phyloP scores from a whole-genome alignment of 495 filamentous ascomycete genomes.

The Elasticomyces elasticus region DNA sequence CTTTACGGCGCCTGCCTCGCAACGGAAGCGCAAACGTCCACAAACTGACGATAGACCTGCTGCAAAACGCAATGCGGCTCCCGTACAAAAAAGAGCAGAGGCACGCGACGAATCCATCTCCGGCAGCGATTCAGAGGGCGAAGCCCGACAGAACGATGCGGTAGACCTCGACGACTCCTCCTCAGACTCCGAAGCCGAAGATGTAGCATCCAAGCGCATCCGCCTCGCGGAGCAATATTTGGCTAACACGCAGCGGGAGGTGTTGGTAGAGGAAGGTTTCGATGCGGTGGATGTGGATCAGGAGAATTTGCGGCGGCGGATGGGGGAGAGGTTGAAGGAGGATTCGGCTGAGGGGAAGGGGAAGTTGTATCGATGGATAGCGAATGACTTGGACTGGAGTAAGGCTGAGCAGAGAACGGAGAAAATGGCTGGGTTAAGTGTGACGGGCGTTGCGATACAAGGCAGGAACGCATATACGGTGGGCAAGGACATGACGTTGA shows the following conservation, averaged over 20 bases:
- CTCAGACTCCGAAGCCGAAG: constrained; percentile 60
- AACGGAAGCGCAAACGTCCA: constrained; percentile 34
- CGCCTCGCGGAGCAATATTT: constrained; percentile 89
- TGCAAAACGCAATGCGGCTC: constrained; percentile 15
- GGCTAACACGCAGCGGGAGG: constrained; percentile 76
- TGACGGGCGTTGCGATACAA: constrained; percentile 69
- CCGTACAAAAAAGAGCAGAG: constrained; percentile 14
- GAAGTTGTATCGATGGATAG: constrained; percentile 69
- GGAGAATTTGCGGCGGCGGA: constrained; percentile 48
- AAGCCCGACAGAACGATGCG: constrained; percentile 25
- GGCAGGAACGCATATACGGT: constrained; percentile 76
- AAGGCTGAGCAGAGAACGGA: constrained; percentile 7
- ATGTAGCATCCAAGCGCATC: constrained; percentile 73
- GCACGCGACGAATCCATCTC: constrained; percentile 59
- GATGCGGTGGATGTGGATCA: constrained; percentile 88
- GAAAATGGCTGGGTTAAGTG: constrained; percentile 39
- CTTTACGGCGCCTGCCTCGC: constrained; percentile 35
- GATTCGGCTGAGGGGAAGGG: constrained; percentile 93
- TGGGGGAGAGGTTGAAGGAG: constrained; percentile 79
- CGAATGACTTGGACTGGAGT: constrained; percentile 40
- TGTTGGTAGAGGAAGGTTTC: constrained; percentile 65
- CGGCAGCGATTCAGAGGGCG: constrained; percentile 68
- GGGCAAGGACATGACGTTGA: constrained; percentile 69
- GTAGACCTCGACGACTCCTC: constrained; percentile 38
- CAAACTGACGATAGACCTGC: constrained; percentile 15